Evolutionary conservation across 1,284 basidiomycete genomes (phyloP).

Genomic region (Melanopsichium pennsylvanicum): DNA sequence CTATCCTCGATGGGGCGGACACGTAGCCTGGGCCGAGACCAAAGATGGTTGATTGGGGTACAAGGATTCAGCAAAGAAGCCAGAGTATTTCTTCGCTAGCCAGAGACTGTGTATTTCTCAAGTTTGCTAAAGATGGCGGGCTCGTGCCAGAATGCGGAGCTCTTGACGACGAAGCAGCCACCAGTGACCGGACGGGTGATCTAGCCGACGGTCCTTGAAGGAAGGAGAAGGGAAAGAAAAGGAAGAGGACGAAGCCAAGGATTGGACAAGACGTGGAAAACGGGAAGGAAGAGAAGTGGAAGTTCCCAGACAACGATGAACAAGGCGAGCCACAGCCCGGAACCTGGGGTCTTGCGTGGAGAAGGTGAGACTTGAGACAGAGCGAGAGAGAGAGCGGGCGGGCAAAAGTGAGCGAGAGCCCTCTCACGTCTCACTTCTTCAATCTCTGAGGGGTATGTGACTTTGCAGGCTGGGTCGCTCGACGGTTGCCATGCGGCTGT

Average conservation of each 20-base stretch:
- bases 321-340: too few relatives aligned
- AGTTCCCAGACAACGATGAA: background rate
- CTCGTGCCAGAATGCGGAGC: background rate
- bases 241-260: background rate
- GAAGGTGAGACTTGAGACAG: background rate
- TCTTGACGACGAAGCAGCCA: slow-evolving; percentile 10
- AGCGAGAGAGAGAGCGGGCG: background rate
- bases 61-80: slow-evolving; percentile 18
- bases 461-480: too few relatives aligned
- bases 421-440: too few relatives aligned
- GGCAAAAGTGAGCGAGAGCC: background rate
- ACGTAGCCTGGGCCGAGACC: background rate
- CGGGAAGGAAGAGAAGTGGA: background rate
- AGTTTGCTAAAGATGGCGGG: background rate
- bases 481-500: too few relatives aligned
- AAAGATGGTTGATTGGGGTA: background rate
- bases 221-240: background rate
- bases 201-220: slow-evolving; percentile 10
- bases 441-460: too few relatives aligned
- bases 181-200: slow-evolving; percentile 7
- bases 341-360: background rate
- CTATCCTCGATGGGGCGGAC: too few relatives aligned
- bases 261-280: background rate
- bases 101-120: slow-evolving; percentile 2
- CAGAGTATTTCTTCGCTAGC: slow-evolving; percentile 6